Percentiles rank a stretch among this genome's conserved stretches.
These are phyloP conservation scores for Suillus sp. DNA, from an alignment of 768 basidiomycete species.

Conservation along the genomic window DNA sequence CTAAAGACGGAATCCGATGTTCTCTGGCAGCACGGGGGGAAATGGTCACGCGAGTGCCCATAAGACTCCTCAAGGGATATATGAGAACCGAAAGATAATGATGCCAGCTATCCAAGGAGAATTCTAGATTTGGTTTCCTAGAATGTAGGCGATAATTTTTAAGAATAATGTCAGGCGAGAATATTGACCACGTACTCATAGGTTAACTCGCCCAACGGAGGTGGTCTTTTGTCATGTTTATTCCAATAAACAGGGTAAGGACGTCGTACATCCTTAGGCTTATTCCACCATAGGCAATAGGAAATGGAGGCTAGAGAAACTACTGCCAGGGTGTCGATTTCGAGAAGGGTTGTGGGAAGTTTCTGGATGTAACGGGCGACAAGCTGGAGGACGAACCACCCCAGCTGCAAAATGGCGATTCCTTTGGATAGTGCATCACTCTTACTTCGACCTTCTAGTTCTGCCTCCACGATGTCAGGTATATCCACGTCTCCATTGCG, in stretches of 20 bases:
- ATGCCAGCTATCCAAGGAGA: neutral
- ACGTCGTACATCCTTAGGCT: neutral
- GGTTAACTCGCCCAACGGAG: rapidly evolving
- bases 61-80: neutral
- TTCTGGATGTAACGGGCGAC: neutral
- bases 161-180: neutral
- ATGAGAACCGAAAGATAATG: neutral
- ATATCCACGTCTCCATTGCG: too few species aligned
- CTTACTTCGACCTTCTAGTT: neutral
- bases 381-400: neutral
- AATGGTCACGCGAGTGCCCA: neutral
- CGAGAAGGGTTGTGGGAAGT: neutral
- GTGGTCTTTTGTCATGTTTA: neutral
- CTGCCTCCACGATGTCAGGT: neutral
- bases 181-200: neutral
- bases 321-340: neutral
- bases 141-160: neutral
- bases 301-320: neutral
- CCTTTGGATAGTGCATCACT: neutral
- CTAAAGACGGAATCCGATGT: neutral
- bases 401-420: neutral
- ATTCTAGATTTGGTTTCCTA: neutral
- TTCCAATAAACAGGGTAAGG: neutral
- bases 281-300: neutral
- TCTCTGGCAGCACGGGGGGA: neutral